phyloP scores from a whole-genome alignment of 352 stramenopile species.

The Proteromonas lacertae region DNA sequence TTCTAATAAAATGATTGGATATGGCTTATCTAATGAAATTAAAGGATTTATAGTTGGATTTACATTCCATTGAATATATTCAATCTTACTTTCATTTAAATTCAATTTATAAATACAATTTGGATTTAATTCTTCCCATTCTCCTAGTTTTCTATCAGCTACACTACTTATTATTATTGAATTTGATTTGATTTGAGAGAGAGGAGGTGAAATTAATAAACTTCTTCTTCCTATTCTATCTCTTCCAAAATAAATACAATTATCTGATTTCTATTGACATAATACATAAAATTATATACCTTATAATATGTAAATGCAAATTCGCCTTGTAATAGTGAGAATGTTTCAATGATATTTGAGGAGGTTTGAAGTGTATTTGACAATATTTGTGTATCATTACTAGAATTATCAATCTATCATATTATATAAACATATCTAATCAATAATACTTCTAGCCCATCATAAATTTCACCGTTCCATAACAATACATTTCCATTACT shows the following conservation, averaged over 20 bases:
- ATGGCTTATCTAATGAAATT: too few species aligned
- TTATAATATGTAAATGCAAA: constrained; percentile 2
- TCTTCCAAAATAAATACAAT: too few species aligned
- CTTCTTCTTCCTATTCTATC: constrained; percentile 51
- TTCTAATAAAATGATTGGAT: too few species aligned
- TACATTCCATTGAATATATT: too few species aligned
- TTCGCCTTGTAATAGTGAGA: constrained; percentile 1
- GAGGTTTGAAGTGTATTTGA: background rate
- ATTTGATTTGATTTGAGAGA: background rate
- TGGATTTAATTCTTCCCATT: too few species aligned
- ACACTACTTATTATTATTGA: too few species aligned
- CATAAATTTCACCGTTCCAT: constrained; percentile 70
- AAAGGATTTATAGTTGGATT: too few species aligned
- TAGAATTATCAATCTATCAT: constrained; percentile 4
- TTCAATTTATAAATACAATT: too few species aligned
- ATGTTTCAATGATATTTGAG: constrained; percentile 2
- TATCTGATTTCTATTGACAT: too few species aligned
- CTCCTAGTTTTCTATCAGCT: too few species aligned
- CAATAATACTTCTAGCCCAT: constrained; percentile 17
- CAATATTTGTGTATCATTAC: constrained; percentile 3
- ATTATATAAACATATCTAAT: constrained; percentile 3
- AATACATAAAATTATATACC: too few species aligned
- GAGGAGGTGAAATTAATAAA: constrained; percentile 23
- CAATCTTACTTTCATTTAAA: too few species aligned
- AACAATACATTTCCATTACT: constrained; percentile 22